Evolutionary conservation across 2,329 filamentous ascomycete genomes (phyloP).

Genomic region (Pestalotiopsis sp.): DNA sequence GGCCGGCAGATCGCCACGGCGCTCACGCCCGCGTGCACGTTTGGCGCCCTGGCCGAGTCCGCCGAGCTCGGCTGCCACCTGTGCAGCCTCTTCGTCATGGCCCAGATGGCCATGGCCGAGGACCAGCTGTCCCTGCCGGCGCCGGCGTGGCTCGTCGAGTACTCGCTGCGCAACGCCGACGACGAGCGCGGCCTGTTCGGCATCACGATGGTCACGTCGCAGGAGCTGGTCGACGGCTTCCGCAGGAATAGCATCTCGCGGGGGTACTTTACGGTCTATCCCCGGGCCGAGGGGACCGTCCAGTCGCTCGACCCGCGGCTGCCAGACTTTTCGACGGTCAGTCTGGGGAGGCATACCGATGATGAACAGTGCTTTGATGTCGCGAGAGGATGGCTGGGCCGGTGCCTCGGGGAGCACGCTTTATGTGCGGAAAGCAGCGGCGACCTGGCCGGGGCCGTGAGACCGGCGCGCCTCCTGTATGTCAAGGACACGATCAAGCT

Average conservation of each 20-base stretch:
- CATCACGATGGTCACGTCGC: too few relatives aligned
- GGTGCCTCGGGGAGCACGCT: not conserved
- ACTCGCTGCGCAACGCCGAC: not conserved
- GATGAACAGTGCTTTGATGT: constrained; percentile 2
- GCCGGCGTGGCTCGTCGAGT: not conserved
- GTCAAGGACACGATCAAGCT: constrained; percentile 4
- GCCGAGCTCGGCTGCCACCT: constrained; percentile 10
- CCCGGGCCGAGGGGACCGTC: not conserved
- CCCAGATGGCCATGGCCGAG: not conserved
- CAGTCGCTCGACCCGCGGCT: not conserved
- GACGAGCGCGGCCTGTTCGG: too few relatives aligned
- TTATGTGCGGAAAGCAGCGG: constrained; percentile 2
- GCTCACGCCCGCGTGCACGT: constrained; percentile 3
- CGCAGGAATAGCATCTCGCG: not conserved
- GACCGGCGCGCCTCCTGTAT: constrained; percentile 4
- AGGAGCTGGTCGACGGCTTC: too few relatives aligned
- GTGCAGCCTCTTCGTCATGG: constrained; percentile 1
- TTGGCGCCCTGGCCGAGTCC: constrained; percentile 4
- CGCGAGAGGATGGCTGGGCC: not conserved
- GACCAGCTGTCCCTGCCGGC: not conserved
- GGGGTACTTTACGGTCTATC: not conserved
- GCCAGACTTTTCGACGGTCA: not conserved
- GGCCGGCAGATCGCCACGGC: not conserved
- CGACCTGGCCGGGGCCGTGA: not conserved
- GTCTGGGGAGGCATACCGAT: constrained; percentile 7